phyloP scores from a whole-genome alignment of 2,329 filamentous ascomycete genomes.

The Aspergillus puulaauensis region DNA sequence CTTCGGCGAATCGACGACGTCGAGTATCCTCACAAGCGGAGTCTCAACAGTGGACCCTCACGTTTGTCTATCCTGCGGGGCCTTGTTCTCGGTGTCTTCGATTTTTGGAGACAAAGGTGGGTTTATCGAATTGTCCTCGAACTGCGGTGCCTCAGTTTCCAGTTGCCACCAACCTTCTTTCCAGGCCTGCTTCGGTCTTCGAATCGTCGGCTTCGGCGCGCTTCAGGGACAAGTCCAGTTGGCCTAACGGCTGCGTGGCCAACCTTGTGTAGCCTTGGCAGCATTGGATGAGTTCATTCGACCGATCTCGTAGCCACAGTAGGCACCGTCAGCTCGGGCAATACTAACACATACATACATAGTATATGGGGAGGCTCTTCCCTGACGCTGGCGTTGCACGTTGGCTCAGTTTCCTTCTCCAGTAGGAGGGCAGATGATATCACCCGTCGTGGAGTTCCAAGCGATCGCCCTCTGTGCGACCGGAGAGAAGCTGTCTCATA shows the following conservation, averaged over 20 bases:
- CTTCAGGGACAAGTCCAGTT: not conserved
- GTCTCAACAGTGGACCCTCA: slow-evolving; percentile 15
- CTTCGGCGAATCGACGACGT: not conserved
- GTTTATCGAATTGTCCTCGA: not conserved
- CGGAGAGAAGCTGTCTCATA: not conserved
- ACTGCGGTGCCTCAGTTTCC: not conserved
- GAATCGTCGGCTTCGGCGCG: not conserved
- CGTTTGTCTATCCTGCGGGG: slow-evolving; percentile 17
- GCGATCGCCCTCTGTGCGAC: not conserved
- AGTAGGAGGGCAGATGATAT: not conserved
- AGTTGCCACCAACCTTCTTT: not conserved
- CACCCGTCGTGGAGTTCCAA: not conserved
- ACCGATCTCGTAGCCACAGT: slow-evolving; percentile 11
- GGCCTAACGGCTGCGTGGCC: slow-evolving; percentile 8
- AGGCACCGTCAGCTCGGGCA: slow-evolving; percentile 5
- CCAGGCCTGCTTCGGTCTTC: not conserved
- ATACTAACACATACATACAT: not conserved
- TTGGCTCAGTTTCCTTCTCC: slow-evolving; percentile 6
- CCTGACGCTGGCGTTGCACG: slow-evolving; percentile 3
- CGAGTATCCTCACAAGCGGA: slow-evolving; percentile 1
- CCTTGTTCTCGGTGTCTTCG: slow-evolving; percentile 9
- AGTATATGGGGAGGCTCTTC: slow-evolving; percentile 7
- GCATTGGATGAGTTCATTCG: slow-evolving; percentile 4
- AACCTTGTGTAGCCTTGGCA: slow-evolving; percentile 16
- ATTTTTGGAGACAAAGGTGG: not conserved